Evolutionary conservation across 1,284 basidiomycete species (phyloP).

Genomic region (Tilletia caries): DNA sequence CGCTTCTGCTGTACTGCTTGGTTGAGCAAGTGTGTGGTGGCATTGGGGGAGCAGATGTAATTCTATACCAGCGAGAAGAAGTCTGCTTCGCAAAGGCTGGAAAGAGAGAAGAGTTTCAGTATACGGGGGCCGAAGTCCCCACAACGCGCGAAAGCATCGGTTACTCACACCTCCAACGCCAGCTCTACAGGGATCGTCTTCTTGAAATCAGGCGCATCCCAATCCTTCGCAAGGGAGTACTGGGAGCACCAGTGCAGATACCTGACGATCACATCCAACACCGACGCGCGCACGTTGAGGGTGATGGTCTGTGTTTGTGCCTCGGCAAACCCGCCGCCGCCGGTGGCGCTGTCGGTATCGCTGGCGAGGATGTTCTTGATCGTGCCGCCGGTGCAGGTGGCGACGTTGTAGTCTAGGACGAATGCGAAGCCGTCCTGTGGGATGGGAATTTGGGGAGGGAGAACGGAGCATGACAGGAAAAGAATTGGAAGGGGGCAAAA

Average conservation of each 20-base stretch:
- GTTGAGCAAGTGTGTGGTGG: too few relatives aligned
- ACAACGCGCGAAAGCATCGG: too few relatives aligned
- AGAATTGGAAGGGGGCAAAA: background rate
- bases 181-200: conserved; percentile 11
- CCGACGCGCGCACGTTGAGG: conserved; percentile 9
- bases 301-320: conserved; percentile 7
- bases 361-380: conserved; percentile 14
- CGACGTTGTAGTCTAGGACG: conserved; percentile 11
- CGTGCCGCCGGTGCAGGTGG: conserved; percentile 7
- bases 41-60: too few relatives aligned
- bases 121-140: too few relatives aligned
- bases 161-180: conserved; percentile 4
- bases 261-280: conserved; percentile 10
- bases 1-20: too few relatives aligned
- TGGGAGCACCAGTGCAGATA: conserved; percentile 12
- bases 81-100: conserved; percentile 10
- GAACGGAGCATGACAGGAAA: background rate
- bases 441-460: background rate
- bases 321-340: conserved; percentile 7
- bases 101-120: background rate
- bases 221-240: conserved; percentile 10
- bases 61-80: conserved; percentile 10
- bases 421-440: conserved; percentile 1
- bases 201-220: conserved; percentile 11
- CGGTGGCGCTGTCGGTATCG: background rate